Evolutionary conservation across 371 early-diverging fungal species (phyloP).

Genomic region (Mucor mucedo): DNA sequence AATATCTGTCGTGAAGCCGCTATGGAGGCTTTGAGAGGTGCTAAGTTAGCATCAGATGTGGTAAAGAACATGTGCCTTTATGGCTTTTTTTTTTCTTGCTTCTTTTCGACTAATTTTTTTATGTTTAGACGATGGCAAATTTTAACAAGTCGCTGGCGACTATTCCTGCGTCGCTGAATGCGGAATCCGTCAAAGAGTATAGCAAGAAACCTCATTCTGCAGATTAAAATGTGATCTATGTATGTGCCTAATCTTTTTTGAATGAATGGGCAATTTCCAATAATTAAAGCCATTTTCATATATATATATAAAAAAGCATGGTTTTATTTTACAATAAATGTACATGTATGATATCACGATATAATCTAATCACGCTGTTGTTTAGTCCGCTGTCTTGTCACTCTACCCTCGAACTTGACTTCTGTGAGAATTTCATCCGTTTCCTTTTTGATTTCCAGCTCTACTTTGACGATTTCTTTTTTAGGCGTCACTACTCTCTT

Average conservation of each 20-base stretch:
- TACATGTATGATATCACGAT: too few relatives aligned
- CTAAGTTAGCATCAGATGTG: constrained; percentile 48
- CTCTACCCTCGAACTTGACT: not conserved
- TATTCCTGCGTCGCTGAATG: constrained; percentile 29
- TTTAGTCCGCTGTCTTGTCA: constrained; percentile 7
- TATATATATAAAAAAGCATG: too few relatives aligned
- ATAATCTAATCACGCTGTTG: not conserved
- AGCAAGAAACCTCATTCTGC: constrained; percentile 25
- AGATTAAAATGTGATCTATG: not conserved
- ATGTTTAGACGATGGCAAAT: constrained; percentile 21
- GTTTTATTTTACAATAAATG: not conserved
- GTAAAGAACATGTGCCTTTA: constrained; percentile 27
- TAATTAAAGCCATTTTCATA: too few relatives aligned
- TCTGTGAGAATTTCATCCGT: not conserved
- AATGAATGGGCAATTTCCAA: too few relatives aligned
- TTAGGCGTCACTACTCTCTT: not conserved
- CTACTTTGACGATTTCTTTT: not conserved
- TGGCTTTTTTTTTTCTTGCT: not conserved
- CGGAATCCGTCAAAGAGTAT: constrained; percentile 18
- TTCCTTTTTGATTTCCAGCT: not conserved
- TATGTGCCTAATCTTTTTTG: too few relatives aligned
- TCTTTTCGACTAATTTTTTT: not conserved
- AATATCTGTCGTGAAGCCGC: constrained; percentile 97
- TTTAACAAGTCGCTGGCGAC: constrained; percentile 23
- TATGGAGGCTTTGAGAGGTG: constrained; percentile 75